These are phyloP conservation scores for Beta corolliflora DNA, from an alignment of 179 eudicot species.

Conservation along the genomic window DNA sequence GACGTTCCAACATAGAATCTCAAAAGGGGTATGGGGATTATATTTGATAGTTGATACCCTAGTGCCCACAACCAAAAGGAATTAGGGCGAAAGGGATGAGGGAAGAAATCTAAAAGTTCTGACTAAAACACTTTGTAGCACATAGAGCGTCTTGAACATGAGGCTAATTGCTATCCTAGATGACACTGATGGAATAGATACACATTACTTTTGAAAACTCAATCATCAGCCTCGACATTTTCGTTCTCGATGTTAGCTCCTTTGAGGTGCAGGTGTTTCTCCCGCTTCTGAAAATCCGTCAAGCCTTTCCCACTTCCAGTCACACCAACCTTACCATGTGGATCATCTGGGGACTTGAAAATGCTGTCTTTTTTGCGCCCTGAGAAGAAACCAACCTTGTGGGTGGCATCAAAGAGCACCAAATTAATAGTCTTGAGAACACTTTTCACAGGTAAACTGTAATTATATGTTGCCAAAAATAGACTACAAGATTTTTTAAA, in stretches of 20 bases:
- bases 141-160: neutral
- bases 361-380: slow-evolving; percentile 96
- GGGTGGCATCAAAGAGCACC: neutral
- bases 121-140: neutral
- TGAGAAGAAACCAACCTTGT: slow-evolving; percentile 92
- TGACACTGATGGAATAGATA: neutral
- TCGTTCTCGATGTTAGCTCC: slow-evolving; percentile 61
- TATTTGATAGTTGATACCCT: neutral
- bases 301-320: slow-evolving; percentile 98
- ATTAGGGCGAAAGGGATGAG: neutral
- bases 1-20: no score
- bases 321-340: slow-evolving; percentile 93
- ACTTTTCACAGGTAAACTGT: neutral
- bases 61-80: neutral
- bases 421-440: slow-evolving; percentile 8
- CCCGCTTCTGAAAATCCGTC: slow-evolving; percentile 93
- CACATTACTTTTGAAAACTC: neutral
- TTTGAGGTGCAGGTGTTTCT: slow-evolving; percentile 92
- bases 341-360: slow-evolving; percentile 97
- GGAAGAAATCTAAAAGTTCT: neutral
- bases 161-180: slow-evolving; percentile 8
- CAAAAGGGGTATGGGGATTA: neutral
- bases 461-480: neutral
- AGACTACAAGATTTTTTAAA: no score
- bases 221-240: slow-evolving; percentile 52